Evolutionary conservation across 2,329 filamentous ascomycete species (phyloP).

Genomic region (Pseudocercospora cruenta): DNA sequence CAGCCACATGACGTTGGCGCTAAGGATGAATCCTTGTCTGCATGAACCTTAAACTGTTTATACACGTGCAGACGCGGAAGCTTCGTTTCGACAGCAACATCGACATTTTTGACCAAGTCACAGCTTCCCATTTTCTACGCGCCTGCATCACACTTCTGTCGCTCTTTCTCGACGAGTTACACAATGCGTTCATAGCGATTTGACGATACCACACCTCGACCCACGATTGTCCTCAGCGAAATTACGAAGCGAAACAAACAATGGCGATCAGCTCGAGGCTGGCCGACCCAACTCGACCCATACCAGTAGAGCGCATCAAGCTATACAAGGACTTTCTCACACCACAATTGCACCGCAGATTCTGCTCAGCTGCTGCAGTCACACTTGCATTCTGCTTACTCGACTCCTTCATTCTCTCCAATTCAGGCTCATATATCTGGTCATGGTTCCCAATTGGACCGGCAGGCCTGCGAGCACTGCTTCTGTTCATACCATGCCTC

Average conservation of each 20-base stretch:
- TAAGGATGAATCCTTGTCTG: not conserved
- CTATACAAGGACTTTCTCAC: conserved; percentile 90
- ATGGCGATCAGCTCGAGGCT: conserved; percentile 2
- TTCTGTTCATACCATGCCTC: conserved; percentile 77
- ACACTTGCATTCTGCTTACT: conserved; percentile 73
- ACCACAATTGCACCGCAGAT: conserved; percentile 82
- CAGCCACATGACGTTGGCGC: not conserved
- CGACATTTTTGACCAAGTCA: not conserved
- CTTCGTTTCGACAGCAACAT: not conserved
- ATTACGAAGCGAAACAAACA: conserved; percentile 19
- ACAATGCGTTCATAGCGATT: not conserved
- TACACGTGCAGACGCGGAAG: conserved; percentile 1
- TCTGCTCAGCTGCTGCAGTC: conserved; percentile 74
- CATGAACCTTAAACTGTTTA: not conserved
- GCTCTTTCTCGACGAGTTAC: not conserved
- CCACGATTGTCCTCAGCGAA: not conserved
- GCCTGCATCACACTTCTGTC: not conserved
- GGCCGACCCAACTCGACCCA: conserved; percentile 38
- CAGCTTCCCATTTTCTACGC: not conserved
- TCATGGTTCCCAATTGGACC: conserved; percentile 80
- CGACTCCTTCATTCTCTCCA: conserved; percentile 70
- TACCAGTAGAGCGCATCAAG: conserved; percentile 49
- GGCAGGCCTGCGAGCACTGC: conserved; percentile 71
- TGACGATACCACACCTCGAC: not conserved
- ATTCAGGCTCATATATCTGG: conserved; percentile 67